Base-by-base conservation (phyloP, 192 early-diverging fungal species). In the Chytriomyces sp. region DNA sequence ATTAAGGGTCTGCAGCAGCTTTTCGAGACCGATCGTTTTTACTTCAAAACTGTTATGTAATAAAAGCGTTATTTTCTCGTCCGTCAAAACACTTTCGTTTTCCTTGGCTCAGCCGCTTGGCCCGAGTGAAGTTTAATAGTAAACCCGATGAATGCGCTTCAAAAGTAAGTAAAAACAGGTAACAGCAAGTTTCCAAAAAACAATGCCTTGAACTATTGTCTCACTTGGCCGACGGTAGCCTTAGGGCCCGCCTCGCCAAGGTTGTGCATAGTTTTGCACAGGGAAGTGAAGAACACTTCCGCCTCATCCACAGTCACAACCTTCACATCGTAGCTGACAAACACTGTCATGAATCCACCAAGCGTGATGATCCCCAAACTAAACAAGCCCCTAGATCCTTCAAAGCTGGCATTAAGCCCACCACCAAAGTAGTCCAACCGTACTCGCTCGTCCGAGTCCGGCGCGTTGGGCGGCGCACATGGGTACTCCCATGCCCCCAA, bases 401-500 rank as follows among this genome's bases (percentile, higher is more conserved):
- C 79, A 71, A 86, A 86, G 18, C 67, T 73, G 8, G 77, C 67
- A 49, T 83, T 85, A 24, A 85, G 64, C 0, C 59, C 48, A 11
- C 85, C 85, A 24, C 62, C 77, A 57, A 86, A 85, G 23, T 79
- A 59, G 44, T 72, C 67, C 61, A 80, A 44, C 45, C 67, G 20
- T 13, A 74, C 59, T 13, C 75, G n/a, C 66, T 68, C 69, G 60
- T 85, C 81, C 24, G 45, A 16, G 10, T 44, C 59, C 20, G 70
- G 50, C 5, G 69, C 81, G 28, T 59, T 24, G 16, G 72, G 53
- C n/a, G 76, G 46, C 1, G 82, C 79, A 23, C 35, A 45, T 11
- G 84, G 84, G 61, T 80, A 71, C 44, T 83, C 77, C 85, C 85
- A 86, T 7, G 85, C 80, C 46, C 83, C 83, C 5, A 86, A 60